Conservation (phyloP, 129 eudicot species). For the Arctium lappa region DNA sequence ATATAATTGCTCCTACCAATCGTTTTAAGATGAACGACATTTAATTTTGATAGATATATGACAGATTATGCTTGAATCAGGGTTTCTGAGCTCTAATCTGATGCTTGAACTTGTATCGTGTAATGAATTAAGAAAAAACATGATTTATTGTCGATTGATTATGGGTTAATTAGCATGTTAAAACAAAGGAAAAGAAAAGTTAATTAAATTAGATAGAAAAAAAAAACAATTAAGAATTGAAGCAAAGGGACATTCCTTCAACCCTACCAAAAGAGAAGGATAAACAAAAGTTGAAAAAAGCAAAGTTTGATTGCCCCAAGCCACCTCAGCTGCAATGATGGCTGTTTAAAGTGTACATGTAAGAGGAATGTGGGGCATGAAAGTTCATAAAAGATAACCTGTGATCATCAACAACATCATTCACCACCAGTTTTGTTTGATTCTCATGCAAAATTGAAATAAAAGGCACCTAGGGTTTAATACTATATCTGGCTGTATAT, state of each 20-base stretch:
- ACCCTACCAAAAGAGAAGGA: slow-evolving; percentile 53
- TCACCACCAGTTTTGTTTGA: slow-evolving; percentile 43
- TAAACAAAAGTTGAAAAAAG: slow-evolving; percentile 40
- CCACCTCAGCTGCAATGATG: slow-evolving; percentile 52
- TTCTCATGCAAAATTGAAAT: slow-evolving; percentile 33
- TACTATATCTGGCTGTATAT: slow-evolving; percentile 24
- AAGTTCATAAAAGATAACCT: slow-evolving; percentile 30
- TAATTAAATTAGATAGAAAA: not conserved
- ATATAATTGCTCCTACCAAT: not conserved
- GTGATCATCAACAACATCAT: slow-evolving; percentile 37
- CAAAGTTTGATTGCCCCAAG: slow-evolving; percentile 41
- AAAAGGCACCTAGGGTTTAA: slow-evolving; percentile 21
- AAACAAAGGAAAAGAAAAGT: not conserved
- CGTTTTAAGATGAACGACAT: not conserved
- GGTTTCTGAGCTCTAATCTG: not conserved
- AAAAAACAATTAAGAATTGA: not conserved
- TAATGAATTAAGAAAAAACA: not conserved
- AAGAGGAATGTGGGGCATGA: slow-evolving; percentile 41
- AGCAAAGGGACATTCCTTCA: slow-evolving; percentile 36
- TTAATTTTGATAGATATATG: not conserved
- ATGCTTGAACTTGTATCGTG: not conserved
- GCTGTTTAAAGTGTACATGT: slow-evolving; percentile 38
- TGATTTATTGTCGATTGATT: not conserved
- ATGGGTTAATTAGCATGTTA: not conserved
- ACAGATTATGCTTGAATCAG: not conserved